A percentile compares a stretch with the other conserved stretches of the same genome.
These are phyloP conservation scores for Magnaporthiopsis rhizophila DNA, from an alignment of 2,329 filamentous ascomycete genomes.

Conservation along the genomic window DNA sequence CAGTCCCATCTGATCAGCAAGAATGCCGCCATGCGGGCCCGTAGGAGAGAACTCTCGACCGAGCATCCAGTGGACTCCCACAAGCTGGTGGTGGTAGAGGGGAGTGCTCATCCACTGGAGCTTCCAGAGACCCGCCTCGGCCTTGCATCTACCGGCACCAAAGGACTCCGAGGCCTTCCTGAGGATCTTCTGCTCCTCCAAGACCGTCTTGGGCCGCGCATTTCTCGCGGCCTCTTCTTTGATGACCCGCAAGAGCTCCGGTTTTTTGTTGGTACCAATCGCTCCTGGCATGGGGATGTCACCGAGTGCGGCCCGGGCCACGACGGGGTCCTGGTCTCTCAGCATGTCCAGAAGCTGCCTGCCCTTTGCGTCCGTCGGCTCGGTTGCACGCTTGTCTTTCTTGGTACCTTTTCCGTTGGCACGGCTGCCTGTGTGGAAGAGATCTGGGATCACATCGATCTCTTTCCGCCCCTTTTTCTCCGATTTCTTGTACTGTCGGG, in stretches of 20 bases:
- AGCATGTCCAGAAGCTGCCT: slow-evolving; percentile 6
- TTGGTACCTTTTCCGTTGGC: not conserved
- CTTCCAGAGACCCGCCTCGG: slow-evolving; percentile 6
- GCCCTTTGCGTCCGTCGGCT: not conserved
- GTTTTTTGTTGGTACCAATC: not conserved
- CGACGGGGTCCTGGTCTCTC: slow-evolving; percentile 7
- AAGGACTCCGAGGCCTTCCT: slow-evolving; percentile 1
- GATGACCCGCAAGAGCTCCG: not conserved
- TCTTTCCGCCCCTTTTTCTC: not conserved
- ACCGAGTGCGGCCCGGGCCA: slow-evolving; percentile 5
- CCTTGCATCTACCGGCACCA: slow-evolving; percentile 1
- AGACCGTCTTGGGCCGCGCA: not conserved
- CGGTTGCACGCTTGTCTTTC: not conserved
- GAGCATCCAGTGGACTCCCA: slow-evolving; percentile 46
- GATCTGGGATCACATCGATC: not conserved
- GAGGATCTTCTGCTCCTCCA: not conserved
- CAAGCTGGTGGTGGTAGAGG: slow-evolving; percentile 42
- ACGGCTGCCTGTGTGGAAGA: not conserved
- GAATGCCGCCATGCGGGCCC: slow-evolving; percentile 41
- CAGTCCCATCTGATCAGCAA: slow-evolving; percentile 57
- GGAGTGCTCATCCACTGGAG: slow-evolving; percentile 38
- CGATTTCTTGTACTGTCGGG: not conserved
- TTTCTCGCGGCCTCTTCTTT: not conserved
- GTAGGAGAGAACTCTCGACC: slow-evolving; percentile 32
- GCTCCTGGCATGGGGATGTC: slow-evolving; percentile 1